A percentile compares a stretch with the other conserved stretches of the same genome.
These are phyloP conservation scores for Stagonosporopsis vannaccii DNA, from an alignment of 2,329 filamentous ascomycete species.

Conservation along the genomic window DNA sequence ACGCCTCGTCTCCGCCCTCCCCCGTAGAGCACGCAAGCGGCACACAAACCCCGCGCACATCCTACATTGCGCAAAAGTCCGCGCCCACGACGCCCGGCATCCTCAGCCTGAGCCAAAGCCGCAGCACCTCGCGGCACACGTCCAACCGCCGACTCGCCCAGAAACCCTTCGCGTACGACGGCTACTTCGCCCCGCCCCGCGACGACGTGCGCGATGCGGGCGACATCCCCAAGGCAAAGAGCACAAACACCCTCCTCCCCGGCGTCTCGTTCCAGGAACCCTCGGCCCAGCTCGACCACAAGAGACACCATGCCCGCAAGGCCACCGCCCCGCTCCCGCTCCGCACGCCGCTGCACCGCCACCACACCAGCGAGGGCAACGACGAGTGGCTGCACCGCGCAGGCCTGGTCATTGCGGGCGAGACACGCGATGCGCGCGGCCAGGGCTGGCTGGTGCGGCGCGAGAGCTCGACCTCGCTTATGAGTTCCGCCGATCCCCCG, in stretches of 20 bases:
- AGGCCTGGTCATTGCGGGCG: constrained; percentile 63
- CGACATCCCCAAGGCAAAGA: constrained; percentile 56
- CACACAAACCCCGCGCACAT: constrained; percentile 46
- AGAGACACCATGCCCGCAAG: constrained; percentile 40
- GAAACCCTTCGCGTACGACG: constrained; percentile 39
- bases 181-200: constrained; percentile 41
- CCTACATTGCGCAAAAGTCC: constrained; percentile 58
- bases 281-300: constrained; percentile 5
- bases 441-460: constrained; percentile 66
- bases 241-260: constrained; percentile 51
- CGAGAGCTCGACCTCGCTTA: constrained; percentile 63
- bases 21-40: constrained; percentile 32
- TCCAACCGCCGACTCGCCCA: constrained; percentile 45
- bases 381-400: constrained; percentile 68
- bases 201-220: constrained; percentile 33
- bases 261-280: constrained; percentile 35
- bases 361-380: constrained; percentile 42
- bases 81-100: constrained; percentile 59
- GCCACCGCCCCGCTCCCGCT: constrained; percentile 39
- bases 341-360: constrained; percentile 31
- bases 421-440: constrained; percentile 67
- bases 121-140: constrained; percentile 37
- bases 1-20: constrained; percentile 49
- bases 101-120: constrained; percentile 51
- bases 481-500: constrained; percentile 46